A percentile compares a stretch with the other conserved stretches of the same genome.
phyloP scores from a whole-genome alignment of 1,139 yeast species.

The Candida pseudoviswanathii region DNA sequence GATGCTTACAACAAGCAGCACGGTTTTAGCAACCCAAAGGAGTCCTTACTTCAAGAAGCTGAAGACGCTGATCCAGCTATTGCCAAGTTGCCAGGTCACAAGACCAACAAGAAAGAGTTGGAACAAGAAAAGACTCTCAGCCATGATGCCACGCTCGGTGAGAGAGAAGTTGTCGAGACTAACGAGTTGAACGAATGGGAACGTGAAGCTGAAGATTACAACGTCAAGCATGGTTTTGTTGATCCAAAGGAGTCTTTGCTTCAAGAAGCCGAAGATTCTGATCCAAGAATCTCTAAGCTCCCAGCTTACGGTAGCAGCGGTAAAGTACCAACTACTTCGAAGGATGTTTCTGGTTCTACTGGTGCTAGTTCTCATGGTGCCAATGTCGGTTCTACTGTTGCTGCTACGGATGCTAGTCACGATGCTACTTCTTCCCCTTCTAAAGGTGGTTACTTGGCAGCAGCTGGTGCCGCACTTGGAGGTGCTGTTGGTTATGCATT shows the following conservation, averaged over 20 bases:
- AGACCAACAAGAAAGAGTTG: too few relatives aligned
- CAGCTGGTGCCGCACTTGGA: constrained; percentile 15
- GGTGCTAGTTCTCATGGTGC: background rate
- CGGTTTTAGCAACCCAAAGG: constrained; percentile 26
- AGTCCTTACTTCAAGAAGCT: constrained; percentile 33
- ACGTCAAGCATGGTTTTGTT: constrained; percentile 30
- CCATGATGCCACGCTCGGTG: too few relatives aligned
- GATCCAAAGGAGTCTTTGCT: constrained; percentile 29
- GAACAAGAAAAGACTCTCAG: too few relatives aligned
- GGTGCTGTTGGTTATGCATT: constrained; percentile 14
- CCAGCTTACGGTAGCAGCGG: constrained; percentile 17
- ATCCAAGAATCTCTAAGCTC: constrained; percentile 23
- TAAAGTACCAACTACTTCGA: background rate
- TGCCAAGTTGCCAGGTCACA: constrained; percentile 17
- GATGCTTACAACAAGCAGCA: constrained; percentile 31
- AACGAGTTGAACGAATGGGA: too few relatives aligned
- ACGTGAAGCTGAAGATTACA: constrained; percentile 26
- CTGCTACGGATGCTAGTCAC: background rate
- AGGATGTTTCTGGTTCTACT: background rate
- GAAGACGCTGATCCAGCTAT: constrained; percentile 23
- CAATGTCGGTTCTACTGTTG: background rate
- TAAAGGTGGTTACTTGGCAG: constrained; percentile 4
- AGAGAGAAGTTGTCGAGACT: too few relatives aligned
- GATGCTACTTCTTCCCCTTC: background rate
- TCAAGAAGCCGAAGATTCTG: constrained; percentile 29